Percentiles rank a stretch among this genome's conserved stretches.
Conservation (phyloP, 2,329 filamentous ascomycete species). For the Phaeosphaeria sp. region DNA sequence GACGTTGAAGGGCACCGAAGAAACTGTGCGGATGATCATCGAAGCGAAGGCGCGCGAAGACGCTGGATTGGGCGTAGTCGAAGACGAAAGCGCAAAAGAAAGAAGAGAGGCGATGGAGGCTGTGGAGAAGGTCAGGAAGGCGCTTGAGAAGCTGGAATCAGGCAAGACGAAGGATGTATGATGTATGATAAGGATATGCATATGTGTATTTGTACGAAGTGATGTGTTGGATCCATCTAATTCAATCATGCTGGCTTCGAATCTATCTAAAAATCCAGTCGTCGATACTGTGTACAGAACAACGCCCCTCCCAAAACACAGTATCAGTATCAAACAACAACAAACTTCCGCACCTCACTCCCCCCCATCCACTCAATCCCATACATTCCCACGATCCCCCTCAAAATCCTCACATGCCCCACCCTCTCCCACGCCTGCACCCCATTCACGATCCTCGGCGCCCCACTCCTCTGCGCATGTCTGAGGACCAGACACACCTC, state of each 20-base stretch:
- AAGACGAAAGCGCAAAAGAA: conserved; percentile 43
- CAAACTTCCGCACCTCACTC: conserved; percentile 11
- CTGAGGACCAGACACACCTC: conserved; percentile 17
- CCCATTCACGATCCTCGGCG: background rate
- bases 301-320: no score
- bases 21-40: conserved; percentile 56
- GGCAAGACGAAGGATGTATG: conserved; percentile 3
- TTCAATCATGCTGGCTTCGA: background rate
- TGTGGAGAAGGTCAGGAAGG: conserved; percentile 56
- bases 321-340: conserved; percentile 14
- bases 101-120: conserved; percentile 53
- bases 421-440: conserved; percentile 15
- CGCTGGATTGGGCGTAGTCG: conserved; percentile 28
- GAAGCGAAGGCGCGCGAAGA: conserved; percentile 50
- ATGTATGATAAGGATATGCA: conserved; percentile 2
- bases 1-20: conserved; percentile 63
- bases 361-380: conserved; percentile 22
- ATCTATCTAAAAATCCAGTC: no score
- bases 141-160: conserved; percentile 49
- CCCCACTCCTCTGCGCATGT: background rate
- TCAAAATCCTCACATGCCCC: conserved; percentile 16
- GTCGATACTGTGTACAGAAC: no score
- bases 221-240: no score
- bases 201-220: conserved; percentile 1
- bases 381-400: conserved; percentile 11